These are phyloP conservation scores for Pseudogymnoascus sp. DNA, from an alignment of 2,329 filamentous ascomycete genomes.

Conservation along the genomic window DNA sequence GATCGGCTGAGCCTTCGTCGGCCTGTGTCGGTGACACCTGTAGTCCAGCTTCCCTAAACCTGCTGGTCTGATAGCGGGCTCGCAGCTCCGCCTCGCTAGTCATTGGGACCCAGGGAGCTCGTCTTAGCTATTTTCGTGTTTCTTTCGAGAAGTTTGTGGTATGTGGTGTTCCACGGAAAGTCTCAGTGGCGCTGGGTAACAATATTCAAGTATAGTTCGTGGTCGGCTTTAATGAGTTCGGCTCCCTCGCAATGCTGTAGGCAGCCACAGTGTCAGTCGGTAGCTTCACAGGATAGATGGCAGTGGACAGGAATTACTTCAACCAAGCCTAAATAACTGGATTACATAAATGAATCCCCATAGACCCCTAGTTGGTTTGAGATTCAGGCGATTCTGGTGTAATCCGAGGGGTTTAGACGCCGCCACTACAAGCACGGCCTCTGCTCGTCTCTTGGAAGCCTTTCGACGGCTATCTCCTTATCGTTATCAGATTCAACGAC, in stretches of 20 bases:
- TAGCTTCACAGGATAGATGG: neutral
- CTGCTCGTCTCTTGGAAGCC: neutral
- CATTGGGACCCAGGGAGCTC: neutral
- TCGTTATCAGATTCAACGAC: neutral
- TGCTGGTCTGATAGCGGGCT: slow-evolving; percentile 10
- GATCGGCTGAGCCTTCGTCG: neutral
- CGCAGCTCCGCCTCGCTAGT: slow-evolving; percentile 9
- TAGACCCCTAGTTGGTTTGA: slow-evolving; percentile 1
- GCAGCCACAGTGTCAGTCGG: neutral
- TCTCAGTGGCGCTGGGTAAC: neutral
- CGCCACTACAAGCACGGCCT: neutral
- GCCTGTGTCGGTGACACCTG: neutral
- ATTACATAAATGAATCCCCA: neutral
- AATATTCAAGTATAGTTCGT: neutral
- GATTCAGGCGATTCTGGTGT: neutral
- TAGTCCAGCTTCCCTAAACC: neutral
- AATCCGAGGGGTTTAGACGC: neutral
- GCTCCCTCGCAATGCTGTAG: neutral
- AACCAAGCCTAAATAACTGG: neutral
- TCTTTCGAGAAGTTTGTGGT: neutral
- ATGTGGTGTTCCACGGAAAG: neutral
- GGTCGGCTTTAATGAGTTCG: neutral
- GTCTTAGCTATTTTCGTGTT: neutral
- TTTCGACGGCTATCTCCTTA: neutral
- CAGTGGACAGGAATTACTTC: neutral